Percentiles rank a stretch among this genome's conserved stretches.
Conservation (phyloP, 78 protist genomes). For the Isochrysis galbana region DNA sequence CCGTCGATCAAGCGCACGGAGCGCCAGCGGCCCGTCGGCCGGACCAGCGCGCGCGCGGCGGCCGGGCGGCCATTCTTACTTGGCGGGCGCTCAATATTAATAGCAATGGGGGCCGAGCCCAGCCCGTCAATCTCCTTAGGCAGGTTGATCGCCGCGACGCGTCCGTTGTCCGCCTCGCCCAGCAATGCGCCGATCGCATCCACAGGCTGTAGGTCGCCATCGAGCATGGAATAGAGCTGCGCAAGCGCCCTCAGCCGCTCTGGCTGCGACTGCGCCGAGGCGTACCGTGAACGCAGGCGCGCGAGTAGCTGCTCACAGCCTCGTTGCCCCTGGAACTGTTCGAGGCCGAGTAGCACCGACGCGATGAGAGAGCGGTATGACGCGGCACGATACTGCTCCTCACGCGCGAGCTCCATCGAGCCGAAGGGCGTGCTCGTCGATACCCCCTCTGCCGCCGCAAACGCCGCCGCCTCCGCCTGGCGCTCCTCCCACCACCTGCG, state of each 20-base stretch:
- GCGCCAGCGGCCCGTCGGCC: neutral
- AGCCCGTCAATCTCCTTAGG: neutral
- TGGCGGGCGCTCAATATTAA: too few species aligned
- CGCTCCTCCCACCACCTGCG: neutral
- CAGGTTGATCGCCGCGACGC: neutral
- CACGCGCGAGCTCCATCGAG: neutral
- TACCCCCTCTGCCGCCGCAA: neutral
- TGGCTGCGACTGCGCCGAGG: neutral
- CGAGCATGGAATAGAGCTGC: neutral
- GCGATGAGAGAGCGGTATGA: neutral
- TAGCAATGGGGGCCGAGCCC: neutral
- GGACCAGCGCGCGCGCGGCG: neutral
- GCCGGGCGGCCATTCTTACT: neutral
- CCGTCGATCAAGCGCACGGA: neutral
- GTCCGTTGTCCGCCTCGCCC: neutral
- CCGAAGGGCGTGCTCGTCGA: neutral
- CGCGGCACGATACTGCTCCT: neutral
- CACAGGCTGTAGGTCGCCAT: neutral
- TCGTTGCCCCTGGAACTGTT: neutral
- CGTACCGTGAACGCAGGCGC: neutral
- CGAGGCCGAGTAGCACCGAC: neutral
- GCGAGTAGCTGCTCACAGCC: neutral
- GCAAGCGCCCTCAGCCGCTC: neutral
- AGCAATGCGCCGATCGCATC: neutral
- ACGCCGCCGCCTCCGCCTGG: neutral